Percentiles rank a stretch among this genome's conserved stretches.
phyloP scores from a whole-genome alignment of 805 yeast species.

The Hanseniaspora guilliermondii region DNA sequence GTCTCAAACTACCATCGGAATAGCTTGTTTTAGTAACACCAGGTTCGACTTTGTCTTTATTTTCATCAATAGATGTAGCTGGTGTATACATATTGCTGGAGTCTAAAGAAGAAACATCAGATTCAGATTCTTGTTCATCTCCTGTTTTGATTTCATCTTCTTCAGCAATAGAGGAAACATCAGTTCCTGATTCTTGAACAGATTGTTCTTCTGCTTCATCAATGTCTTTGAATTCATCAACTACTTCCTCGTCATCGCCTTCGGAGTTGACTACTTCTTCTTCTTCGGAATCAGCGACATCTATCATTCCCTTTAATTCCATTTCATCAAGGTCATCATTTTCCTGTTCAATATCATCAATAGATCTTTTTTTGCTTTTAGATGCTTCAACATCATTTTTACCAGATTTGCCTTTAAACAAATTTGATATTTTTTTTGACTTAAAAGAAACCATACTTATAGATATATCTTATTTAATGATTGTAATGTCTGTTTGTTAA shows the following conservation, averaged over 20 bases:
- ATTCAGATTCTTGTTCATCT: slow-evolving; percentile 26
- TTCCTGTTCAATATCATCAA: slow-evolving; percentile 31
- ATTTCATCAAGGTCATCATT: slow-evolving; percentile 19
- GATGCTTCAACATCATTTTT: background rate
- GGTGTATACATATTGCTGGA: slow-evolving; percentile 30
- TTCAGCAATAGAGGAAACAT: slow-evolving; percentile 18
- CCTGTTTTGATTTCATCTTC: slow-evolving; percentile 25
- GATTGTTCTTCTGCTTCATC: slow-evolving; percentile 1
- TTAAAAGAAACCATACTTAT: slow-evolving; percentile 11
- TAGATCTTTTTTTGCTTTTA: slow-evolving; percentile 4
- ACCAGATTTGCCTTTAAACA: slow-evolving; percentile 1
- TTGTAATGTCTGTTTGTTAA: background rate
- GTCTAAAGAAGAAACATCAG: slow-evolving; percentile 35
- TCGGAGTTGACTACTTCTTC: slow-evolving; percentile 38
- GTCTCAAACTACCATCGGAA: slow-evolving; percentile 71
- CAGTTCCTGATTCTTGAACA: slow-evolving; percentile 22
- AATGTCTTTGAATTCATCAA: background rate
- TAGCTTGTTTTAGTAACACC: slow-evolving; percentile 36
- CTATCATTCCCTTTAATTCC: slow-evolving; percentile 19
- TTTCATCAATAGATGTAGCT: slow-evolving; percentile 8
- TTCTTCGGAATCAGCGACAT: slow-evolving; percentile 34
- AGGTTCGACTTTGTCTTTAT: slow-evolving; percentile 35
- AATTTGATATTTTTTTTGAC: slow-evolving; percentile 6
- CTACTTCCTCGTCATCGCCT: slow-evolving; percentile 7
- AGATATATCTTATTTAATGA: background rate